Evolutionary conservation across 768 basidiomycete species (phyloP).

Genomic region (Tulasnella calospora): DNA sequence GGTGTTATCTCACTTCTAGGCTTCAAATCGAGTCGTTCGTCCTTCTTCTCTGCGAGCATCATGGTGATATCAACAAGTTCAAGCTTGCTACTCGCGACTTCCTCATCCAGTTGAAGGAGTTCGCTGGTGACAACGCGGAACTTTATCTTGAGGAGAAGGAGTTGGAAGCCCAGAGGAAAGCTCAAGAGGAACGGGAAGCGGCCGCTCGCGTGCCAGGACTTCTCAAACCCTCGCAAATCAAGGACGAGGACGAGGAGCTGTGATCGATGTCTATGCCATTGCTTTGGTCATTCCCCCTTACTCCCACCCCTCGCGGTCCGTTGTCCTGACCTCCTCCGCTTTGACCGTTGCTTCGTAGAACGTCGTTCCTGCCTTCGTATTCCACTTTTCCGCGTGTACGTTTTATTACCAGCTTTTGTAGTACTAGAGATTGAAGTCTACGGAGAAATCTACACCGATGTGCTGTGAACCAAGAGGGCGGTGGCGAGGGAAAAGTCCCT

Average conservation of each 20-base stretch:
- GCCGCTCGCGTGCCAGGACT: conserved; percentile 96
- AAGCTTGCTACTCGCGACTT: conserved; percentile 94
- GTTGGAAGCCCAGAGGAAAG: conserved; percentile 69
- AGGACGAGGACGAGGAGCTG: conserved; percentile 68
- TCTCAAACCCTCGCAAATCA: conserved; percentile 91
- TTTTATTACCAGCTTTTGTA: conserved; percentile 5
- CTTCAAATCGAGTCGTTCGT: conserved; percentile 41
- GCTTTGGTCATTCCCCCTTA: neutral
- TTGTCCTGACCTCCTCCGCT: neutral
- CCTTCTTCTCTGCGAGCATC: conserved; percentile 39
- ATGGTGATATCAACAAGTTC: conserved; percentile 45
- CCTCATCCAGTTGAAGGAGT: conserved; percentile 96
- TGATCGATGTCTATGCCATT: conserved; percentile 4
- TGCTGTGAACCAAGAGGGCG: neutral
- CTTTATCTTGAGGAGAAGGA: conserved; percentile 94
- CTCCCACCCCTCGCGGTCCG: neutral
- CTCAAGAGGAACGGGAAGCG: conserved; percentile 76
- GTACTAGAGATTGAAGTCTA: conserved; percentile 1
- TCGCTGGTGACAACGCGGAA: conserved; percentile 90
- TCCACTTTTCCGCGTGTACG: conserved; percentile 2
- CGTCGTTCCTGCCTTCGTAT: conserved; percentile 2
- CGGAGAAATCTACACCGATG: neutral
- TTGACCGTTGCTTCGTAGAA: conserved; percentile 10
- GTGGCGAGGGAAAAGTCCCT: conserved; percentile 13
- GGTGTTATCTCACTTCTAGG: conserved; percentile 24